A percentile compares a stretch with the other conserved stretches of the same genome.
phyloP scores from a whole-genome alignment of 2,329 filamentous ascomycete genomes.

The Colletotrichum lindemuthianum region DNA sequence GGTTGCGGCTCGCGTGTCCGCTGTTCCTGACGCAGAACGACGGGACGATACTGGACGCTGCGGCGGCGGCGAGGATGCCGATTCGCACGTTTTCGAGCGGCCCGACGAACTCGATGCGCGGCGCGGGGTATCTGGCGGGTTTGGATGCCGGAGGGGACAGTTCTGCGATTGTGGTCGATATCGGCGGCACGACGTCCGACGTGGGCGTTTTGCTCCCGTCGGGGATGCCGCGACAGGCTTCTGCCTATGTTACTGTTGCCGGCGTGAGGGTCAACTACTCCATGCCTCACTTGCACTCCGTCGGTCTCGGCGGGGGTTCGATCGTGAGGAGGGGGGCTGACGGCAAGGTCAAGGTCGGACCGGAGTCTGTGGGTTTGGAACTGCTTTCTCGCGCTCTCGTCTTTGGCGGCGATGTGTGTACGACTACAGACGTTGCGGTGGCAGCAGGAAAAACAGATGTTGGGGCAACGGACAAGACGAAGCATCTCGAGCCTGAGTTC shows the following conservation, averaged over 20 bases:
- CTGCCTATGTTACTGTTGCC: conserved; percentile 69
- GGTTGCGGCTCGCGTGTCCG: conserved; percentile 61
- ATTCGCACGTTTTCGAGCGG: conserved; percentile 62
- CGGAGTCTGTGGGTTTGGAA: conserved; percentile 61
- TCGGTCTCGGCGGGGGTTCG: conserved; percentile 52
- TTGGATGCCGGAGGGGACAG: conserved; percentile 47
- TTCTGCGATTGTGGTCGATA: conserved; percentile 56
- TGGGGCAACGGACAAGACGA: conserved; percentile 45
- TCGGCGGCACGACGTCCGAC: conserved; percentile 65
- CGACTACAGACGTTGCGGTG: conserved; percentile 56
- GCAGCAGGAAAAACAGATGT: conserved; percentile 62
- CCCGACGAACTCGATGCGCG: conserved; percentile 61
- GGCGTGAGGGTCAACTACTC: conserved; percentile 72
- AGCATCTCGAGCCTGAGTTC: conserved; percentile 39
- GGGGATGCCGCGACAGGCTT: conserved; percentile 71
- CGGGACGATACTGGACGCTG: conserved; percentile 66
- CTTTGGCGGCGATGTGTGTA: conserved; percentile 58
- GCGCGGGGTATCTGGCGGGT: conserved; percentile 58
- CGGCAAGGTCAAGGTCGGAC: conserved; percentile 53
- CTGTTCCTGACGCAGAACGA: conserved; percentile 73
- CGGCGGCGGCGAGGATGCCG: conserved; percentile 63
- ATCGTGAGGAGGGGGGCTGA: conserved; percentile 47
- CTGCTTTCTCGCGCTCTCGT: conserved; percentile 56
- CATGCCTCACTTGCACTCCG: conserved; percentile 37
- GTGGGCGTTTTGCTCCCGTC: conserved; percentile 62